Evolutionary conservation across 768 basidiomycete species (phyloP).

Genomic region (Leucogyrophana mollusca): DNA sequence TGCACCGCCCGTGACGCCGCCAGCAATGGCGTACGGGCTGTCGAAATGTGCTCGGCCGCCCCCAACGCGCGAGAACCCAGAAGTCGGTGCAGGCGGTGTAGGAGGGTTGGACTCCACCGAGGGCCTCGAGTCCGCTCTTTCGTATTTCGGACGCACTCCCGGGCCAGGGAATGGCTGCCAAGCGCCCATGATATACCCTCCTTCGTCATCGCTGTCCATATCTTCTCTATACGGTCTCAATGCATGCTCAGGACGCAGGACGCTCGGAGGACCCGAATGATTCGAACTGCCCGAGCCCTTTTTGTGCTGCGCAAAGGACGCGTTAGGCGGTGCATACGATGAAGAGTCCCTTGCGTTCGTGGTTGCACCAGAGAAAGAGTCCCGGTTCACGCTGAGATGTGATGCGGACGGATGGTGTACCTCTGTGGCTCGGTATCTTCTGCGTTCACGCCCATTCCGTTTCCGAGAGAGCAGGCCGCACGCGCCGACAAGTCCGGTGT

Average conservation of each 20-base stretch:
- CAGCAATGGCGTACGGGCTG: conserved; percentile 76
- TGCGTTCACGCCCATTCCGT: conserved; percentile 27
- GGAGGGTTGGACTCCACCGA: conserved; percentile 21
- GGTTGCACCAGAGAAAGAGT: conserved; percentile 16
- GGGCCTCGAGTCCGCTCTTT: conserved; percentile 12
- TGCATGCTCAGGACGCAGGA: conserved; percentile 78
- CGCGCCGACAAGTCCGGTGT: conserved; percentile 86
- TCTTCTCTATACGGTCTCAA: conserved; percentile 75
- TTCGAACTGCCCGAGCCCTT: conserved; percentile 31
- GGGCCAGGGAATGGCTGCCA: conserved; percentile 74
- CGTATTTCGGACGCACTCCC: conserved; percentile 18
- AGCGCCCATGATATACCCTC: conserved; percentile 90
- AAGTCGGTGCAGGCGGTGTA: conserved; percentile 29
- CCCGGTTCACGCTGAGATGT: conserved; percentile 6
- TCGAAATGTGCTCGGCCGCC: conserved; percentile 88
- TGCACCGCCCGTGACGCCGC: conserved; percentile 24
- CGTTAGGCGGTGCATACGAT: conserved; percentile 46
- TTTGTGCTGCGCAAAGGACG: conserved; percentile 26
- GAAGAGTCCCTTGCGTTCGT: conserved; percentile 36
- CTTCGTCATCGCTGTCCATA: conserved; percentile 67
- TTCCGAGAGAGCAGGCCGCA: conserved; percentile 62
- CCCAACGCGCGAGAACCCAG: conserved; percentile 84
- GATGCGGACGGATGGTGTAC: conserved; percentile 9
- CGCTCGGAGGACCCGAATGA: conserved; percentile 61
- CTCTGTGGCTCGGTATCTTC: conserved; percentile 22